These are phyloP conservation scores for Quercus robur DNA, from an alignment of 306 rosid genomes.

Conservation along the genomic window DNA sequence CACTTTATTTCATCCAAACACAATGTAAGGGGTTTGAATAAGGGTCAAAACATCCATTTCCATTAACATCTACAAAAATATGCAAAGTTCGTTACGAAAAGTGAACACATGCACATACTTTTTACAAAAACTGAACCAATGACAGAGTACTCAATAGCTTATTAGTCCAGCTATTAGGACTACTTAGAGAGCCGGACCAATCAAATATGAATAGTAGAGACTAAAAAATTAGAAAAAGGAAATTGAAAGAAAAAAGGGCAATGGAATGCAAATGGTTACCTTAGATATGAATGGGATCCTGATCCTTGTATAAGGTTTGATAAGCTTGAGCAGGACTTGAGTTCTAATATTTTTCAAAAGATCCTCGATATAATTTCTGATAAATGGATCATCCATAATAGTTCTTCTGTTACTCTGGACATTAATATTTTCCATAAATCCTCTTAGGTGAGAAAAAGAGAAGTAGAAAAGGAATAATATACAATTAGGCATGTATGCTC, in stretches of 20 bases:
- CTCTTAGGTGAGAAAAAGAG: constrained; percentile 18
- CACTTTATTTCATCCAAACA: no score
- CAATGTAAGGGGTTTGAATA: neutral
- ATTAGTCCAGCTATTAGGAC: neutral
- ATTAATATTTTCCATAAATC: constrained; percentile 5
- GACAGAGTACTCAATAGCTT: neutral
- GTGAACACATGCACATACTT: neutral
- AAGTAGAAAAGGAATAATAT: constrained; percentile 1
- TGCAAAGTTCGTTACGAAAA: neutral
- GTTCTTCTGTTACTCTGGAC: constrained; percentile 73
- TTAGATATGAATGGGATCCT: constrained; percentile 94
- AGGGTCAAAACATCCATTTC: neutral
- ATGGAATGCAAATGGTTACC: constrained; percentile 37
- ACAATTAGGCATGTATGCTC: neutral
- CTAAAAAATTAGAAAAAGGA: neutral
- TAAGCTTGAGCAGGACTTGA: constrained; percentile 93
- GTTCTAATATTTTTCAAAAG: constrained; percentile 94
- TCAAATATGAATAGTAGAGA: neutral
- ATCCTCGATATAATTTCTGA: constrained; percentile 95
- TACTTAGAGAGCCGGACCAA: neutral
- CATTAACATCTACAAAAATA: neutral
- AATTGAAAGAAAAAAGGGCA: neutral
- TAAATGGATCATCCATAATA: constrained; percentile 95
- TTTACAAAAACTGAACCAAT: neutral
- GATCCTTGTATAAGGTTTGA: constrained; percentile 96